A percentile compares a stretch with the other conserved stretches of the same genome.
Conservation (phyloP, 805 yeast genomes). For the Monosporozyma unispora region DNA sequence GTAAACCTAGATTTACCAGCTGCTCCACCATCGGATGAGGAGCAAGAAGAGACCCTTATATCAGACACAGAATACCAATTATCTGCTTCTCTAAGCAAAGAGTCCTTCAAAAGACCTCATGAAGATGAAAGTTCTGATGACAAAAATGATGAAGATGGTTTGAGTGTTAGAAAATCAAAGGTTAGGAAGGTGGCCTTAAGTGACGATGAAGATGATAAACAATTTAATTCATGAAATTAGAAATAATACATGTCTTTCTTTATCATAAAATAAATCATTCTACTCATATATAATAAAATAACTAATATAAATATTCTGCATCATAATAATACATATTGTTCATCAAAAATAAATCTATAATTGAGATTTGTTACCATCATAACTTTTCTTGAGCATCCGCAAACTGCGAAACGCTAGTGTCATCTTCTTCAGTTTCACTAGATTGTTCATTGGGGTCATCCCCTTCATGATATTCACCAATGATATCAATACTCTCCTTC, state of each 20-base stretch:
- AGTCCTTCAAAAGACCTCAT: neutral
- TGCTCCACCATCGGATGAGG: neutral
- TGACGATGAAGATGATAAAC: constrained; percentile 5
- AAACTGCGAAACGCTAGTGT: constrained; percentile 8
- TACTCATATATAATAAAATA: neutral
- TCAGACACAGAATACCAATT: constrained; percentile 1
- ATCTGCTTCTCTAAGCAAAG: neutral
- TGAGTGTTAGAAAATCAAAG: constrained; percentile 1
- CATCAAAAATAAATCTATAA: constrained; percentile 1
- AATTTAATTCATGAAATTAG: neutral
- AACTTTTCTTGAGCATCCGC: constrained; percentile 14
- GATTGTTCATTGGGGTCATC: neutral
- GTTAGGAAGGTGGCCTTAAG: neutral
- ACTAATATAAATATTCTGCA: neutral
- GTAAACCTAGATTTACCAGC: neutral
- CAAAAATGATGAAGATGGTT: neutral
- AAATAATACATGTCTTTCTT: neutral
- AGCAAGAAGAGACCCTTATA: constrained; percentile 1
- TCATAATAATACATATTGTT: neutral
- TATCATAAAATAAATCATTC: neutral
- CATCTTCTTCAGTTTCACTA: neutral
- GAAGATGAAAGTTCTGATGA: neutral
- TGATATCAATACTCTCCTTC: constrained; percentile 6
- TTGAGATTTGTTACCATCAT: neutral
- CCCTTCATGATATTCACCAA: constrained; percentile 7